Evolutionary conservation across 2,329 filamentous ascomycete species (phyloP), one percentile per base, ranked within the genome.

Genomic region (Penicillium hordei): DNA sequence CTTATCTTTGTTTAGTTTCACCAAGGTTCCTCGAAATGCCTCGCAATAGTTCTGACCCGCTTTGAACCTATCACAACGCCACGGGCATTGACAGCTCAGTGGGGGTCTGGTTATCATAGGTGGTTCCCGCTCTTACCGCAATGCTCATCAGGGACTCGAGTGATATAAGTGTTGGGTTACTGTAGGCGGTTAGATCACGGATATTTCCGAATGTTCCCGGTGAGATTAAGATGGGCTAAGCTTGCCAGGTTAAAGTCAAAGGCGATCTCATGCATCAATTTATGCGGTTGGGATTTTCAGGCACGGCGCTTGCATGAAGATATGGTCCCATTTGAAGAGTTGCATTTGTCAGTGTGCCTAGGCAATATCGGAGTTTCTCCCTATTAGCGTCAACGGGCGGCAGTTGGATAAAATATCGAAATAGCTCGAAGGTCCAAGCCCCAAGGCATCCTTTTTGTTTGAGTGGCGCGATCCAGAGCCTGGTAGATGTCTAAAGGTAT

Each of bases 121-220:
- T 25, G 23, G 31, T 43, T 43, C 48, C 48, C 54, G 54, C 48
- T 48, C 42, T 46, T 40, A 53, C 55, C 55, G 55, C 54, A 12
- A 25, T 55, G 29, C 38, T 55, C 40, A 52, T 52, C 44, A 48
- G 52, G 34, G 43, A 40, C 27, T 31, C 1, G 1, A 17, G 12
- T 44, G 50, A 52, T 55, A 29, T 29, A 31, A 43, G 36, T 36
- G 12, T 42, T 31, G 29, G 19, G 19, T 33, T 51, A 42, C 23
- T 31, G 4, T 21, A 50, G 13, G n/a, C 39, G 23, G 54, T 44
- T 57, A 39, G 34, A 39, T 44, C n/a, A 34, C 54, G 49, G 55
- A 48, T 43, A 42, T 53, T 53, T 48, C 55, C 36, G 49, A 46
- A 40, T 25, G 9, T 42, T 45, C 12, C 39, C 23, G 23, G 39